Conservation (phyloP, 2,329 filamentous ascomycete genomes). For the Calonectria multiphialidica region DNA sequence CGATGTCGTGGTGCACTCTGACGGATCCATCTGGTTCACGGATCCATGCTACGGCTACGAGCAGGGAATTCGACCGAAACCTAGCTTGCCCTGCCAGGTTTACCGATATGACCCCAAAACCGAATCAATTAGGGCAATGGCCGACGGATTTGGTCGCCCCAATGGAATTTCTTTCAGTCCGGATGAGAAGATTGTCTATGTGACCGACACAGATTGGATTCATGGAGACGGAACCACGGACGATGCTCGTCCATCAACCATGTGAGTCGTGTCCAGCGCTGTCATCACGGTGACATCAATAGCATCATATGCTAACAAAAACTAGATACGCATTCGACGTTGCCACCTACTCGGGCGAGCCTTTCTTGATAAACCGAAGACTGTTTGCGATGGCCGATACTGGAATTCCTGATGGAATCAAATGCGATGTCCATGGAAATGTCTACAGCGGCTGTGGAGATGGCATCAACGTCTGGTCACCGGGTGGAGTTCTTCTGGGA, state of each 20-base stretch:
- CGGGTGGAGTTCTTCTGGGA: slow-evolving; percentile 59
- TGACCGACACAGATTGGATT: slow-evolving; percentile 56
- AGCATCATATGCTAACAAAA: neutral
- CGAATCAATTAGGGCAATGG: slow-evolving; percentile 56
- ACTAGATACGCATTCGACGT: slow-evolving; percentile 53
- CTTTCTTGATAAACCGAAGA: slow-evolving; percentile 45
- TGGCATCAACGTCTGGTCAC: slow-evolving; percentile 62
- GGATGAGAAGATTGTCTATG: slow-evolving; percentile 56
- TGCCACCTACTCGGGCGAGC: slow-evolving; percentile 3
- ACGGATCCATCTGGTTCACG: slow-evolving; percentile 63
- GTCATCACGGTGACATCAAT: neutral
- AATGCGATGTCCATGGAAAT: slow-evolving; percentile 59
- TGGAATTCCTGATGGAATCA: slow-evolving; percentile 62
- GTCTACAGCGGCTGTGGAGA: slow-evolving; percentile 63
- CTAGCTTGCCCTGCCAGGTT: slow-evolving; percentile 59
- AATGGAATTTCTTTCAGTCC: slow-evolving; percentile 62
- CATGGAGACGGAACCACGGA: slow-evolving; percentile 50
- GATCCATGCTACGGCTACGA: slow-evolving; percentile 62
- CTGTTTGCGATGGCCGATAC: slow-evolving; percentile 63
- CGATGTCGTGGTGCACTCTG: slow-evolving; percentile 57
- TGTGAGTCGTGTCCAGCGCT: slow-evolving; percentile 36
- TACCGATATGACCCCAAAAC: slow-evolving; percentile 59
- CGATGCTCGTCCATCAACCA: slow-evolving; percentile 34
- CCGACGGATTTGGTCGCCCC: slow-evolving; percentile 60
- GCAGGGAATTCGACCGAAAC: slow-evolving; percentile 58